phyloP scores from a whole-genome alignment of 1,284 basidiomycete species.

The Stereum hirsutum region DNA sequence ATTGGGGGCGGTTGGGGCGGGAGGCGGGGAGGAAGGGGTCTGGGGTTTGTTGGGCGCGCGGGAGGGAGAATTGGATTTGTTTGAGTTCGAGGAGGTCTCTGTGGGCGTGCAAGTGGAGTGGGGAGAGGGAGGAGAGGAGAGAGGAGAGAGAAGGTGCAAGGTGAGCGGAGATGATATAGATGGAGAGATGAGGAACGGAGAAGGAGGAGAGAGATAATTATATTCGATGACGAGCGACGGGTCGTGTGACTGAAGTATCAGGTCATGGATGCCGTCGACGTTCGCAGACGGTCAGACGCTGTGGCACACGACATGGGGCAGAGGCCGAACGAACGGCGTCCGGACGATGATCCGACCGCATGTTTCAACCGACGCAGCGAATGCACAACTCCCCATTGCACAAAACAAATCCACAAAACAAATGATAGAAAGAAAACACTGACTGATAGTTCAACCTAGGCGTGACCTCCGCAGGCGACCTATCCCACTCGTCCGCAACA shows the following conservation, averaged over 20 bases:
- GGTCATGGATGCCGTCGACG: background rate
- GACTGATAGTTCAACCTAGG: conserved; percentile 18
- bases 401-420: too few relatives aligned
- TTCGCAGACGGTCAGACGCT: background rate
- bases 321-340: too few relatives aligned
- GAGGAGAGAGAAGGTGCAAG: too few relatives aligned
- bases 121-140: too few relatives aligned
- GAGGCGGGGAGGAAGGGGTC: conserved; percentile 8
- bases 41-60: conserved; percentile 18
- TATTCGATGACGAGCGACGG: background rate
- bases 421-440: conserved; percentile 8
- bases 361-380: too few relatives aligned
- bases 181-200: conserved; percentile 13
- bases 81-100: conserved; percentile 30
- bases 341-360: too few relatives aligned
- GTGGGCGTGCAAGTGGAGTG: conserved; percentile 14
- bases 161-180: conserved; percentile 11
- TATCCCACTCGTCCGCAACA: conserved; percentile 21
- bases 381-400: too few relatives aligned
- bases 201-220: background rate
- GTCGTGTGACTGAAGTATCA: background rate
- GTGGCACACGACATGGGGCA: too few relatives aligned
- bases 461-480: conserved; percentile 18
- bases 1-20: conserved; percentile 3
- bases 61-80: conserved; percentile 25